These are phyloP conservation scores for Stachybotrys elegans DNA, from an alignment of 2,329 filamentous ascomycete genomes.

Conservation along the genomic window DNA sequence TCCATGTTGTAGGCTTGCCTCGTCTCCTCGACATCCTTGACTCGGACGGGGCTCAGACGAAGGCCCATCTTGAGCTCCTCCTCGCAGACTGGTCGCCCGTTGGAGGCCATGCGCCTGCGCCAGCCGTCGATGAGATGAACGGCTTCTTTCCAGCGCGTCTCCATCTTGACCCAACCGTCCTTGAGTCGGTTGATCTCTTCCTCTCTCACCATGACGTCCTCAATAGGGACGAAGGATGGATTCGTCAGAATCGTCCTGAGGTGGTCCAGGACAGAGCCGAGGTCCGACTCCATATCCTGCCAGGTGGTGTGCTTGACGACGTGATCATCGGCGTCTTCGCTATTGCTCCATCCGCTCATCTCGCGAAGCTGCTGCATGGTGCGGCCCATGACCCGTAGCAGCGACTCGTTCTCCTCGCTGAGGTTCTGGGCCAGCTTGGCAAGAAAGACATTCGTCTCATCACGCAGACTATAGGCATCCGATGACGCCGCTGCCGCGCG, in stretches of 20 bases:
- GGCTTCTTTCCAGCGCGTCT: constrained; percentile 82
- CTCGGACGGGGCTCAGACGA: constrained; percentile 54
- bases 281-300: constrained; percentile 67
- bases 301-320: constrained; percentile 33
- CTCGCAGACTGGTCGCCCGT: constrained; percentile 64
- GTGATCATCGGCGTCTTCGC: constrained; percentile 23
- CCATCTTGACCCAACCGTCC: constrained; percentile 90
- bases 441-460: constrained; percentile 88
- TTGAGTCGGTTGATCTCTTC: constrained; percentile 82
- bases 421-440: constrained; percentile 77
- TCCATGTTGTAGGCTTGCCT: constrained; percentile 29
- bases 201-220: constrained; percentile 89
- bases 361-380: constrained; percentile 68
- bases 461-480: constrained; percentile 64
- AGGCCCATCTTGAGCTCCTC: constrained; percentile 65
- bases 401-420: constrained; percentile 85
- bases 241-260: constrained; percentile 84
- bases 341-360: constrained; percentile 54
- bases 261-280: constrained; percentile 74
- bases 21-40: constrained; percentile 47
- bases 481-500: constrained; percentile 16
- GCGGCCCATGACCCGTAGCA: constrained; percentile 66
- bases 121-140: constrained; percentile 88
- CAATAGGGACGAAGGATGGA: constrained; percentile 90
- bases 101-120: constrained; percentile 73